Evolutionary conservation across 139 green algal genomes (phyloP).

Genomic region (Picochlorum sp.): DNA sequence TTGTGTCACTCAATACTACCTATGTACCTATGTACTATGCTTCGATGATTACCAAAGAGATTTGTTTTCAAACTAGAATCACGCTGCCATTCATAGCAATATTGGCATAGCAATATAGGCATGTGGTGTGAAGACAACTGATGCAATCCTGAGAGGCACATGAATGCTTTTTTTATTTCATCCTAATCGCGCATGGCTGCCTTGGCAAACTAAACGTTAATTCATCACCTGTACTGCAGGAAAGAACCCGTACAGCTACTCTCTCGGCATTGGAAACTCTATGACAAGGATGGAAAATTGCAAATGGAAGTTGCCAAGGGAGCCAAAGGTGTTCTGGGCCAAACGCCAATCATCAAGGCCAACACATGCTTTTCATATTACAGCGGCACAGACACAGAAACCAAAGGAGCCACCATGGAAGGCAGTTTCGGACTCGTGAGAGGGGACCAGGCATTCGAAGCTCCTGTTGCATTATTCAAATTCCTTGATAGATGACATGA

Average conservation of each 20-base stretch:
- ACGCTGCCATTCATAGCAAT: not conserved
- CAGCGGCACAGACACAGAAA: constrained; percentile 22
- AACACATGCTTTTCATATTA: constrained; percentile 33
- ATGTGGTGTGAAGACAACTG: not conserved
- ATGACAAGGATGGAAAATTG: constrained; percentile 7
- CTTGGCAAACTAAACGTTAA: not conserved
- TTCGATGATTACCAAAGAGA: constrained; percentile 2
- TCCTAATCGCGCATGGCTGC: not conserved
- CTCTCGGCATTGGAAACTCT: constrained; percentile 30
- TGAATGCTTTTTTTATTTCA: not conserved
- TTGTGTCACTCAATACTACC: not conserved
- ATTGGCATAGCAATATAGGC: too few relatives aligned
- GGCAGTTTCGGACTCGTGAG: constrained; percentile 29
- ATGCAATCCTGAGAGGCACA: constrained; percentile 9
- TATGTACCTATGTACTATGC: not conserved
- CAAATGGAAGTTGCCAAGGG: constrained; percentile 20
- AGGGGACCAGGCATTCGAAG: constrained; percentile 26
- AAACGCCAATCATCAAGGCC: constrained; percentile 33
- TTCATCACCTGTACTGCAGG: constrained; percentile 3
- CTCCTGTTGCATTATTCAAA: constrained; percentile 18
- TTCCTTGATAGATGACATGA: not conserved
- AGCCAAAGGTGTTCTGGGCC: constrained; percentile 26
- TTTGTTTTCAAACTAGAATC: constrained; percentile 8
- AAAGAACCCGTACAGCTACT: constrained; percentile 25
- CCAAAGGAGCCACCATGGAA: constrained; percentile 13